Base-by-base conservation (phyloP, 2,329 filamentous ascomycete genomes). In the Allantophomopsis lycopodina region DNA sequence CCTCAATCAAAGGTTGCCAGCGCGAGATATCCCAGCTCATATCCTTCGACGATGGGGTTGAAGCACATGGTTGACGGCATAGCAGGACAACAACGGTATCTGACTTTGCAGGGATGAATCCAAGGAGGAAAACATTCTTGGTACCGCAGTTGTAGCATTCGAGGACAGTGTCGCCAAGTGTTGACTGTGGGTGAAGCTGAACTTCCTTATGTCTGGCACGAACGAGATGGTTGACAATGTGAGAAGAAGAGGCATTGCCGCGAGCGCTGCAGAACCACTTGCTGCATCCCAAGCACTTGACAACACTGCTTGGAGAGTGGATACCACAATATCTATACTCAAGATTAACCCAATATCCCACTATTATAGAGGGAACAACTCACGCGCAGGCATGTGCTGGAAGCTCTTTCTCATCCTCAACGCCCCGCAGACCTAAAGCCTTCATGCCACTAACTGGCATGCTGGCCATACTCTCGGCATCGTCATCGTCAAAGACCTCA, bases 231-330 rank as follows among this genome's bases (percentile, higher is more conserved):
- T 96, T 96, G 64, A 98, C 86, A 52, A 98, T 96, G 58, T 98
- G 91, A 28, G 89, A 94, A 18, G 89, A 95, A 38, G 85, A 94
- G 14, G 88, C 88, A 61, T 95, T 98, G 49, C 91, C 89, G 54
- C 89, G 84, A 44, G 89, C 88, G 61, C 88, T 96, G 64, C 91
- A 98, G 60, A 98, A 98, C 91, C 91, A 98, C 59, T 96, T 98
- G 66, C 76, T 89, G 68, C 91, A 98, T 44, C 80, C 74, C 44
- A 98, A 71, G 57, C 91, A 98, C 64, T 95, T 96, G 52, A 98
- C 91, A 42, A 98, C 93, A 48, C 83, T 91, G 57, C 83, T 82
- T 2, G 91, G 82, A 42, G 93, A 94, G 65, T 98, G 91, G 47
- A 98, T 98, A 43, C 91, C 91, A 59, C 91, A 98, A 61, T 95